Conservation (phyloP, 352 stramenopile species). For the Plasmopara viticola region DNA sequence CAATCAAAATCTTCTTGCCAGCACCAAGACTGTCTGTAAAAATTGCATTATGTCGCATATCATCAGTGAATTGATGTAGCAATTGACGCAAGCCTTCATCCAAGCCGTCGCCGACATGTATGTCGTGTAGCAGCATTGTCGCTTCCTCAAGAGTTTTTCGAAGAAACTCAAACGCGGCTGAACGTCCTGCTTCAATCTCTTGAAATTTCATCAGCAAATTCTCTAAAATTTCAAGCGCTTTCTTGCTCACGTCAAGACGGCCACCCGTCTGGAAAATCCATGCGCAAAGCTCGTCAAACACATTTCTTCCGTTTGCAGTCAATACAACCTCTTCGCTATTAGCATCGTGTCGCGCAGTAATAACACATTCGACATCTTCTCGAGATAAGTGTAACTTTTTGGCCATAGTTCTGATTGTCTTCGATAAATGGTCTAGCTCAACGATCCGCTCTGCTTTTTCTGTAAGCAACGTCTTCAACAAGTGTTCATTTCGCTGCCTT, state of each 20-base stretch:
- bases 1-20: constrained; percentile 28
- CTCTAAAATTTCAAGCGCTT: constrained; percentile 26
- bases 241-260: constrained; percentile 37
- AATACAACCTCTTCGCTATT: constrained; percentile 1
- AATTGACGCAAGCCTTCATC: constrained; percentile 2
- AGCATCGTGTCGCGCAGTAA: constrained; percentile 11
- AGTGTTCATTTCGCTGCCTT: constrained; percentile 30
- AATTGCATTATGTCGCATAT: constrained; percentile 9
- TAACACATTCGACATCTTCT: constrained; percentile 38
- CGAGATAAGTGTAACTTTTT: constrained; percentile 37
- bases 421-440: constrained; percentile 42
- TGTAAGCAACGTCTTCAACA: constrained; percentile 44
- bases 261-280: constrained; percentile 43
- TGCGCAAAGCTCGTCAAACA: constrained; percentile 21
- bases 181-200: constrained; percentile 32
- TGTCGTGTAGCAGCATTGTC: constrained; percentile 26
- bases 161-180: constrained; percentile 20
- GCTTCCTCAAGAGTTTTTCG: constrained; percentile 46
- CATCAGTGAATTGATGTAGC: neutral
- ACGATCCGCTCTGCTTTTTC: constrained; percentile 56
- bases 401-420: constrained; percentile 38
- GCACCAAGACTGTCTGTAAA: constrained; percentile 26
- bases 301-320: constrained; percentile 6
- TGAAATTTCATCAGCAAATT: constrained; percentile 24
- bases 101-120: constrained; percentile 7